Conservation (phyloP, 257 asterid genomes). For the Solanum stenotomum region DNA sequence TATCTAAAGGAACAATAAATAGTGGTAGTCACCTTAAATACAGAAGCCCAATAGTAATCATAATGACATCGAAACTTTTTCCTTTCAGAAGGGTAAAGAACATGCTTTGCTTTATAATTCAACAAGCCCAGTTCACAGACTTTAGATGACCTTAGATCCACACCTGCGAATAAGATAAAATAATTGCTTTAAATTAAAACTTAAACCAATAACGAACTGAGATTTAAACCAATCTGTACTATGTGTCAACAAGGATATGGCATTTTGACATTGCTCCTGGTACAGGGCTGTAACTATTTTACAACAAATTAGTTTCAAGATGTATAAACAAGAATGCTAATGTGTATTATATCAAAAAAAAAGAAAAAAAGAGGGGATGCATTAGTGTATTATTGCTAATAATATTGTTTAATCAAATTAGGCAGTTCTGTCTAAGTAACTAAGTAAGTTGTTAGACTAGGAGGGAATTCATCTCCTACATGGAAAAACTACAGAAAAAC, state of each 20-base stretch:
- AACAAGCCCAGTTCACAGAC: slow-evolving; percentile 91
- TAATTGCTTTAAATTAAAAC: neutral
- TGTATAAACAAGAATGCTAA: neutral
- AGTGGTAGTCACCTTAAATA: slow-evolving; percentile 60
- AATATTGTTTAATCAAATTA: neutral
- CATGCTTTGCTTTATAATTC: slow-evolving; percentile 82
- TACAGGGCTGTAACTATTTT: neutral
- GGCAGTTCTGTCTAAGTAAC: neutral
- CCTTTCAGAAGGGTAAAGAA: slow-evolving; percentile 63
- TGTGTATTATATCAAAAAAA: neutral
- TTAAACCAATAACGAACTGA: neutral
- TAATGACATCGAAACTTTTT: slow-evolving; percentile 81
- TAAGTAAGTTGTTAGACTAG: neutral
- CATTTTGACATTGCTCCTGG: neutral
- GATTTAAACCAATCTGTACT: neutral
- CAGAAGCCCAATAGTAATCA: slow-evolving; percentile 98
- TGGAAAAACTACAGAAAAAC: neutral
- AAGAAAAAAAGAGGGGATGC: neutral
- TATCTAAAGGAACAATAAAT: neutral
- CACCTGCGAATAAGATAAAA: slow-evolving; percentile 45
- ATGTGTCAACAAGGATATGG: neutral
- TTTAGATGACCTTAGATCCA: slow-evolving; percentile 89
- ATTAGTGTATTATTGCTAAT: neutral
- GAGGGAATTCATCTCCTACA: neutral
- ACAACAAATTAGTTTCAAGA: neutral